Conservation (phyloP, 352 stramenopile species). For the Thalassiosira sp. region DNA sequence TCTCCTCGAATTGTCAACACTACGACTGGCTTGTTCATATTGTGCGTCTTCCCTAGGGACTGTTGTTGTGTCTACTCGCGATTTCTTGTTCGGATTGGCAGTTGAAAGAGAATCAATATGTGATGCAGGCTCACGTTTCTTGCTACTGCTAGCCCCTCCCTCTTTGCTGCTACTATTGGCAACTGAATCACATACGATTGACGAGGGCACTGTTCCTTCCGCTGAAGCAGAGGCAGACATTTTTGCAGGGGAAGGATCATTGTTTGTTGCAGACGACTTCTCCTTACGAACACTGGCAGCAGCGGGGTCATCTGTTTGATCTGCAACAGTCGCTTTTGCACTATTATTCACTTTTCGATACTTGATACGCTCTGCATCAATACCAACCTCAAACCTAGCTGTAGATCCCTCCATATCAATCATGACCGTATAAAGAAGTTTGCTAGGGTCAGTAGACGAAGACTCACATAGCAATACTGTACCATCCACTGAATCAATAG, state of each 20-base stretch:
- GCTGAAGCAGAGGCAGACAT: neutral
- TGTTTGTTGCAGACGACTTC: neutral
- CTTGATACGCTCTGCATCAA: constrained; percentile 25
- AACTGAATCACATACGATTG: constrained; percentile 27
- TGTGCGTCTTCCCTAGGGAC: neutral
- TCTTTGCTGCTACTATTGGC: constrained; percentile 2
- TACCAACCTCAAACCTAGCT: constrained; percentile 19
- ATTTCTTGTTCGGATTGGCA: constrained; percentile 1
- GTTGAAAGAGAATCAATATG: neutral
- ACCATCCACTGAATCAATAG: constrained; percentile 12
- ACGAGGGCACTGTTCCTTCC: constrained; percentile 14
- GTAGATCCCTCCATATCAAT: constrained; percentile 15
- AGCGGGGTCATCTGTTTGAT: neutral
- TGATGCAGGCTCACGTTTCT: neutral
- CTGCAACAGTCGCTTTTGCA: neutral
- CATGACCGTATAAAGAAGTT: constrained; percentile 36
- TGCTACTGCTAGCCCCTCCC: neutral
- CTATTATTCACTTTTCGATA: constrained; percentile 16
- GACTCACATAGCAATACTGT: constrained; percentile 12
- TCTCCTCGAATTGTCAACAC: too few relatives aligned
- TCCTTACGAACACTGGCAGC: neutral
- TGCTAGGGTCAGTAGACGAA: constrained; percentile 12
- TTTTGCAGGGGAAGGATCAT: constrained; percentile 3
- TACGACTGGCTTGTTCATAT: constrained; percentile 6
- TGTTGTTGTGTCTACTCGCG: neutral